Conservation (phyloP, 139 green algal species). For the Chlorella sp. region DNA sequence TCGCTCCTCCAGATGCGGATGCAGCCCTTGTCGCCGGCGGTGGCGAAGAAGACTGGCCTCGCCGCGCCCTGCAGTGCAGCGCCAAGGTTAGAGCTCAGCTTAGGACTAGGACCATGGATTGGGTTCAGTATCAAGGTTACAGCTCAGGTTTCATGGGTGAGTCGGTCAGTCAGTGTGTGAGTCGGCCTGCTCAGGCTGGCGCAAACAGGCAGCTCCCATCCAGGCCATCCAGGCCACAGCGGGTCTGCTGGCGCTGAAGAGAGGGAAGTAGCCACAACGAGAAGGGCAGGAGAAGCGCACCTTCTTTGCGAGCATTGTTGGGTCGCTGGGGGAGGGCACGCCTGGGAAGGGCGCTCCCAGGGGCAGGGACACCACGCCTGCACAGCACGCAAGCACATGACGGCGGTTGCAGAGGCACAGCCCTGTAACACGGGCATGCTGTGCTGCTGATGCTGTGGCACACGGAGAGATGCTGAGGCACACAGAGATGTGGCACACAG, state of each 20-base stretch:
- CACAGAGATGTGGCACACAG: constrained; percentile 4
- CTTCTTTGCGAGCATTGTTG: background rate
- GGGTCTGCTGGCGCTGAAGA: too few species aligned
- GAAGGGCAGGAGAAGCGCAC: background rate
- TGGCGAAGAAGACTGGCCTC: constrained; percentile 56
- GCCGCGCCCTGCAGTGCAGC: background rate
- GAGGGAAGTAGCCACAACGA: background rate
- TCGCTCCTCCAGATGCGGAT: constrained; percentile 65
- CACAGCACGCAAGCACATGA: background rate
- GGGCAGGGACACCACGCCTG: constrained; percentile 33
- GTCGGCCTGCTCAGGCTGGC: too few species aligned
- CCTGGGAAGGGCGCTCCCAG: background rate
- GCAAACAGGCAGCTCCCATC: too few species aligned
- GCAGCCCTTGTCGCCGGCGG: constrained; percentile 69
- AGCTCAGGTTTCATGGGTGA: too few species aligned
- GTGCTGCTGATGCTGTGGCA: too few species aligned
- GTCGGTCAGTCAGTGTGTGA: too few species aligned
- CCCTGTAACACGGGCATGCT: background rate
- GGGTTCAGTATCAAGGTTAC: too few species aligned
- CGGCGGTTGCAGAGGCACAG: background rate
- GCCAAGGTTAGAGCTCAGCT: too few species aligned
- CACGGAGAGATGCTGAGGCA: background rate
- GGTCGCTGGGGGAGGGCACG: constrained; percentile 2
- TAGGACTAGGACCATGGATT: too few species aligned
- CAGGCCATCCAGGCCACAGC: too few species aligned